Evolutionary conservation across 352 stramenopile species (phyloP), one percentile per base, ranked within the genome.

Genomic region (Phytophthora kernoviae): DNA sequence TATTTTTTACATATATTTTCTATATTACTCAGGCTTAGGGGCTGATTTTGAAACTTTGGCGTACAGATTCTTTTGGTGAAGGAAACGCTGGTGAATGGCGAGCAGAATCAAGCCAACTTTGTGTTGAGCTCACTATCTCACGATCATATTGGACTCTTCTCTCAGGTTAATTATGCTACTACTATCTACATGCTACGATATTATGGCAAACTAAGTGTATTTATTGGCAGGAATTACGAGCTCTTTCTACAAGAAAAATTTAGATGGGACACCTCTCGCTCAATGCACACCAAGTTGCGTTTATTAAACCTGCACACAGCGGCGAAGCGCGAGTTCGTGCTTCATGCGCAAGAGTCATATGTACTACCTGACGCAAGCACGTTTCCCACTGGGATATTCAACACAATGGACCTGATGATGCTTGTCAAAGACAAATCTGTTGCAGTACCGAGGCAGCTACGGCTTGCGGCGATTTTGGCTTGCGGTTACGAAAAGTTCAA

Each of bases 71-170:
- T 78, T 9, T 68, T 96, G 5, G 84, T 96, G 22, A 93, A 93
- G 54, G 80, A 90, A 54, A 93, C 81, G 5, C 62, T 96, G 11
- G 69, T 90, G 0, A 79, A 77, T 34, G 84, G 84, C 17, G 85
- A 79, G 6, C 79, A 89, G 48, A 90, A 93, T 51, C 87, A 93
- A 84, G 84, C 90, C n/a, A 90, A 91, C 48, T 95, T 91, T 39
- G 86, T 93, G 4, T 64, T 95, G 22, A 93, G 83, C 51, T 93
- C 81, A 15, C 62, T 95, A 12, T 87, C 81, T 0, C 76, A 88
- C 17, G 66, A 84, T 32, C 86, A 95, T 50, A 88, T 95, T 47
- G 71, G 75, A 6, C 58, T 91, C 14, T 92, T 95, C 54, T 70
- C 83, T 8, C 77, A 85, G 52, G 86, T 93, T 15, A 47, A 27